Percentiles rank a stretch among this genome's conserved stretches.
These are phyloP conservation scores for Epichloe gansuensis DNA, from an alignment of 2,329 filamentous ascomycete species.

Conservation along the genomic window DNA sequence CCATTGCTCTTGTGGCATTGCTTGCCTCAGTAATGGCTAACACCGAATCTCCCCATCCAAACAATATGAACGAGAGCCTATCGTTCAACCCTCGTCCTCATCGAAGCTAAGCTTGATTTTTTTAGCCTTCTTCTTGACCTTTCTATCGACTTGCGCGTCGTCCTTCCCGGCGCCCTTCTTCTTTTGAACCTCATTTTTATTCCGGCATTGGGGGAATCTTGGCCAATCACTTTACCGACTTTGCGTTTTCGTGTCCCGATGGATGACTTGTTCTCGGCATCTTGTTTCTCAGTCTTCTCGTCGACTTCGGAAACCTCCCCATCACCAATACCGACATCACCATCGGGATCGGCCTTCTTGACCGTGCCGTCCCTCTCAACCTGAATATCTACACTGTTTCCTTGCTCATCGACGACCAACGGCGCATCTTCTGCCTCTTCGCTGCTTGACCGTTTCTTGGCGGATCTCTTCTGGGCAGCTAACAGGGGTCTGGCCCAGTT, in stretches of 20 bases:
- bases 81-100: slow-evolving; percentile 38
- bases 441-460: slow-evolving; percentile 45
- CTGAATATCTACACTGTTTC: slow-evolving; percentile 46
- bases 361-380: slow-evolving; percentile 29
- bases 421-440: slow-evolving; percentile 68
- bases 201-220: slow-evolving; percentile 17
- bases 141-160: slow-evolving; percentile 18
- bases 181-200: slow-evolving; percentile 7
- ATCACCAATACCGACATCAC: slow-evolving; percentile 9
- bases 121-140: slow-evolving; percentile 41
- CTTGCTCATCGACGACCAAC: slow-evolving; percentile 60
- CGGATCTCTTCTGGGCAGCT: slow-evolving; percentile 35
- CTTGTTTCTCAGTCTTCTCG: slow-evolving; percentile 15
- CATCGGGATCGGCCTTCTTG: slow-evolving; percentile 18
- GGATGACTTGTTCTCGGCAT: slow-evolving; percentile 16
- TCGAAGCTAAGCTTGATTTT: slow-evolving; percentile 60
- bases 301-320: slow-evolving; percentile 20
- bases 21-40: background rate
- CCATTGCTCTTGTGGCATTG: background rate
- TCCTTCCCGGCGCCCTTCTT: slow-evolving; percentile 8
- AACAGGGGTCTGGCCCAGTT: slow-evolving; percentile 41
- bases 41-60: background rate
- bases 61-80: background rate
- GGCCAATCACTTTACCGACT: slow-evolving; percentile 26
- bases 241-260: slow-evolving; percentile 42